phyloP scores from a whole-genome alignment of 805 yeast species.

The Metschnikowia gelsemii region DNA sequence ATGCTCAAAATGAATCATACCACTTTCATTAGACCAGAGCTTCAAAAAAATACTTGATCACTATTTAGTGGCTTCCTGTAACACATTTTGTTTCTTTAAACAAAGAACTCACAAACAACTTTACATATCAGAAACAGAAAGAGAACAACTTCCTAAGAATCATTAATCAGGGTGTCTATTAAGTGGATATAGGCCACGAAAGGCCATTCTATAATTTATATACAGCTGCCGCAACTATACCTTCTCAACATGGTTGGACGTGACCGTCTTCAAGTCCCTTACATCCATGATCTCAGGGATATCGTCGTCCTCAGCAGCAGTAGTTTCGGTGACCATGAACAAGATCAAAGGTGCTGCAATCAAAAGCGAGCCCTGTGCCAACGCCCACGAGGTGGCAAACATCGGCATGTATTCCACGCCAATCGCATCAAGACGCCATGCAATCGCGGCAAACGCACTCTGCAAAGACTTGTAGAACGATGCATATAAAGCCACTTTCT shows the following conservation, averaged over 20 bases:
- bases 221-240: too few relatives aligned
- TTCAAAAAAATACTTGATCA: too few relatives aligned
- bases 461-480: constrained; percentile 65
- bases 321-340: constrained; percentile 44
- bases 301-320: constrained; percentile 36
- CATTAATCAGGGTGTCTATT: too few relatives aligned
- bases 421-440: constrained; percentile 55
- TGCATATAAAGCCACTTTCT: constrained; percentile 54
- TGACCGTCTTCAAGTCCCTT: constrained; percentile 28
- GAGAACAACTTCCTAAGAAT: too few relatives aligned
- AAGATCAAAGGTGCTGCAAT: constrained; percentile 49
- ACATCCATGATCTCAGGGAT: constrained; percentile 24
- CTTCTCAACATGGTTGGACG: constrained; percentile 13
- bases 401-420: constrained; percentile 37
- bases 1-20: too few relatives aligned
- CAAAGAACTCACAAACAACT: too few relatives aligned
- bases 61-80: too few relatives aligned
- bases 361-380: constrained; percentile 47
- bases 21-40: too few relatives aligned
- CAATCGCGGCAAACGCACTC: constrained; percentile 61
- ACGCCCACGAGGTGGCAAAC: constrained; percentile 54
- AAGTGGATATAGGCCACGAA: too few relatives aligned
- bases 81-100: too few relatives aligned
- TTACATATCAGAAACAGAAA: too few relatives aligned
- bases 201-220: too few relatives aligned